Percentiles rank a stretch among this genome's conserved stretches.
Evolutionary conservation across 768 basidiomycete species (phyloP).

Genomic region (Albatrellus ellisii): DNA sequence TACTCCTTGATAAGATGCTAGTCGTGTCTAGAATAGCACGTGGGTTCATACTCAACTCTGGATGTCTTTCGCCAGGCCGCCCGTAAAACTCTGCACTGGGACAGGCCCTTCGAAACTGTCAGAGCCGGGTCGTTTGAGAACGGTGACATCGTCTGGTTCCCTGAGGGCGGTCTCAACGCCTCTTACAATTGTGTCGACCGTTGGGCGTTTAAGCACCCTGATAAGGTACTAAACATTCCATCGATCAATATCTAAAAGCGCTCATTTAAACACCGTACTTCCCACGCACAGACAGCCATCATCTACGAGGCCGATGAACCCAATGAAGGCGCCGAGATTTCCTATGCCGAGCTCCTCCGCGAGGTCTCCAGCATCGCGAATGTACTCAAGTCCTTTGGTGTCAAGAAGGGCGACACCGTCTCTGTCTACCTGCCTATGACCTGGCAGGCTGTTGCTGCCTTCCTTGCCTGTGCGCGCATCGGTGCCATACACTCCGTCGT

Average conservation of each 20-base stretch:
- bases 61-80: conserved; percentile 36
- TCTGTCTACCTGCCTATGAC: conserved; percentile 91
- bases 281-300: conserved; percentile 59
- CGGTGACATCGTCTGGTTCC: conserved; percentile 94
- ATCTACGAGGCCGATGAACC: conserved; percentile 99
- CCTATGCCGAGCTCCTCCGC: conserved; percentile 75
- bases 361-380: conserved; percentile 88
- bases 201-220: conserved; percentile 83
- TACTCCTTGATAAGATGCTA: neutral
- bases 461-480: conserved; percentile 95
- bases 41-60: too few relatives aligned
- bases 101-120: conserved; percentile 81
- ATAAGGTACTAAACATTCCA: conserved; percentile 37
- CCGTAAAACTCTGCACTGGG: conserved; percentile 69
- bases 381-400: conserved; percentile 76
- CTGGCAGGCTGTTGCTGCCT: conserved; percentile 91
- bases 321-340: conserved; percentile 58
- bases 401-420: conserved; percentile 93
- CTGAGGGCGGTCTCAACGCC: conserved; percentile 84
- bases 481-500: conserved; percentile 96
- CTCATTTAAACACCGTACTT: neutral
- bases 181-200: conserved; percentile 98
- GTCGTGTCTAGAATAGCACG: neutral
- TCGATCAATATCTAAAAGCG: neutral
- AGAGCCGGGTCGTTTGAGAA: conserved; percentile 68